These are phyloP conservation scores for Lasiosphaeria hispida DNA, from an alignment of 495 filamentous ascomycete species.

Conservation along the genomic window DNA sequence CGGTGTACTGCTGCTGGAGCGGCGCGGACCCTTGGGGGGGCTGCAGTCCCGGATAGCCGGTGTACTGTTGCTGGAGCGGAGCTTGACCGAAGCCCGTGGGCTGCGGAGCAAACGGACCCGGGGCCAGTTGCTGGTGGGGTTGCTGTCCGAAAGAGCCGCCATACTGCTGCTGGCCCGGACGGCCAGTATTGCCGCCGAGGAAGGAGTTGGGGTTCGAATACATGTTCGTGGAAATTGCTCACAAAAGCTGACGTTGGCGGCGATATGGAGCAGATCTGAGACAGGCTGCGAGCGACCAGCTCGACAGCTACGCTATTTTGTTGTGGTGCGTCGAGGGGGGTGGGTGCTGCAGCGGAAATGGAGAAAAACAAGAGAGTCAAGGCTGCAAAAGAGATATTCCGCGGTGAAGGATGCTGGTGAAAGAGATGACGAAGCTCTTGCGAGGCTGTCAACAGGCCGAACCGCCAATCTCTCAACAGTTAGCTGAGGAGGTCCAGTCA, in stretches of 20 bases:
- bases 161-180: conserved; percentile 68
- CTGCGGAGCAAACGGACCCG: conserved; percentile 58
- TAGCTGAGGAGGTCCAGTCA: too few species aligned
- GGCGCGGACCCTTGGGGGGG: conserved; percentile 50
- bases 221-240: conserved; percentile 51
- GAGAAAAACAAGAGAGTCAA: background rate
- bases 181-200: conserved; percentile 72
- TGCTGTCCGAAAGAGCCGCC: conserved; percentile 48
- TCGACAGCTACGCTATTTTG: background rate
- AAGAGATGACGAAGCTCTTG: conserved; percentile 22
- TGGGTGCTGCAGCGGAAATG: background rate
- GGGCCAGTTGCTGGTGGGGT: conserved; percentile 57
- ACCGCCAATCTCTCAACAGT: too few species aligned
- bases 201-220: conserved; percentile 85
- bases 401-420: background rate
- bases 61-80: conserved; percentile 64
- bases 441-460: conserved; percentile 18
- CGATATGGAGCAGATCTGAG: conserved; percentile 2
- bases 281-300: background rate
- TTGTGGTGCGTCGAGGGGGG: background rate
- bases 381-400: background rate
- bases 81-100: conserved; percentile 56
- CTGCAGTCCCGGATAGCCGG: conserved; percentile 54
- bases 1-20: conserved; percentile 57
- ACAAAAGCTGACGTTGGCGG: background rate